Percentiles rank a stretch among this genome's conserved stretches.
These are phyloP conservation scores for Trichoderma asperelloides DNA, from an alignment of 495 filamentous ascomycete genomes.

Conservation along the genomic window DNA sequence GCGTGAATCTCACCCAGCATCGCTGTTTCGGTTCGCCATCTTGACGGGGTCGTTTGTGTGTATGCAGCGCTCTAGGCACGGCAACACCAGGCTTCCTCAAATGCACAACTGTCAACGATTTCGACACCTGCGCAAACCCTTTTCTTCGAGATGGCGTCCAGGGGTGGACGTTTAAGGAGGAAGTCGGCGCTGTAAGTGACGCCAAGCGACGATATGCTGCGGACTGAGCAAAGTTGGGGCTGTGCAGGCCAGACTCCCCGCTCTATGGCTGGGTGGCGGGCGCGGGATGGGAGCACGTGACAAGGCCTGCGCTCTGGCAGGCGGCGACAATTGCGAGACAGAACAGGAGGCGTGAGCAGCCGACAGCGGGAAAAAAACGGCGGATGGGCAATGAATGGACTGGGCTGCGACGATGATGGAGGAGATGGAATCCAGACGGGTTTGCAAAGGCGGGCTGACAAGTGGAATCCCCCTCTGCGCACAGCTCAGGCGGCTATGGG, in stretches of 20 bases:
- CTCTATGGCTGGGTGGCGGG: constrained; percentile 6
- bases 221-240: not conserved
- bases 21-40: not conserved
- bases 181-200: not conserved
- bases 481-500: not conserved
- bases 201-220: not conserved
- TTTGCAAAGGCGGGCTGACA: constrained; percentile 6
- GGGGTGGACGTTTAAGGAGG: not conserved
- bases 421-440: not conserved
- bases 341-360: not conserved
- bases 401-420: not conserved
- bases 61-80: not conserved
- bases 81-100: not conserved
- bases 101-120: not conserved
- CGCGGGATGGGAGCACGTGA: not conserved
- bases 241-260: constrained; percentile 7
- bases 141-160: not conserved
- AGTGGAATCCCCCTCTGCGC: constrained; percentile 2
- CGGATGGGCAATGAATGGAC: not conserved
- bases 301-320: not conserved
- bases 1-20: not conserved
- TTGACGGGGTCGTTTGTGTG: not conserved
- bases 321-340: not conserved
- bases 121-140: not conserved
- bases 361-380: not conserved